Evolutionary conservation across 2,329 filamentous ascomycete species (phyloP).

Genomic region (Fusarium sororula): DNA sequence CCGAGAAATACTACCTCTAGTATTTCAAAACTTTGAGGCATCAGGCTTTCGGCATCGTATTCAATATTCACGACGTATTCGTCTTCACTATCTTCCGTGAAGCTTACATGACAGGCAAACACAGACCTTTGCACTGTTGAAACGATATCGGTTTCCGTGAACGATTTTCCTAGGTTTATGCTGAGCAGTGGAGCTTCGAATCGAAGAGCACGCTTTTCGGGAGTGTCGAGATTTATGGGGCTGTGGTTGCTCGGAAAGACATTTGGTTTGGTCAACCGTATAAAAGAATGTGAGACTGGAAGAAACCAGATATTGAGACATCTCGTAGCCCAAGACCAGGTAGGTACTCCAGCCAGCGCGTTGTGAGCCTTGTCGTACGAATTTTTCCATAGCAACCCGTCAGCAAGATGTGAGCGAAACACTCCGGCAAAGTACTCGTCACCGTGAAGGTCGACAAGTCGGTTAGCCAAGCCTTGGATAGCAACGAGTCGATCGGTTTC

Average conservation of each 20-base stretch:
- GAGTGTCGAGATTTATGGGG: background rate
- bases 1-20: background rate
- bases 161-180: background rate
- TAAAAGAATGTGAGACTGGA: background rate
- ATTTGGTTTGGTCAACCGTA: background rate
- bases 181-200: background rate
- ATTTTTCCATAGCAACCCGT: conserved; percentile 5
- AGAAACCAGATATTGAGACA: background rate
- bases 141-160: background rate
- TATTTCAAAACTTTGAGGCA: background rate
- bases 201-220: background rate
- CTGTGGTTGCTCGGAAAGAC: background rate
- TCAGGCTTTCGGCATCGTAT: background rate
- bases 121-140: background rate
- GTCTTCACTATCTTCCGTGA: background rate
- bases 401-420: background rate
- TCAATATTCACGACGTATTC: background rate
- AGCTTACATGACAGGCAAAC: background rate
- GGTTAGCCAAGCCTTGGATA: conserved; percentile 8
- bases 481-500: conserved; percentile 7
- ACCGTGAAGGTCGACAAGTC: background rate
- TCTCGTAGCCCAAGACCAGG: conserved; percentile 11
- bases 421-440: conserved; percentile 11
- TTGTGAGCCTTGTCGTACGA: background rate
- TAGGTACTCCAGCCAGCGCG: background rate